Conservation (phyloP, 768 basidiomycete genomes). For the Macrolepiota fuliginosa region DNA sequence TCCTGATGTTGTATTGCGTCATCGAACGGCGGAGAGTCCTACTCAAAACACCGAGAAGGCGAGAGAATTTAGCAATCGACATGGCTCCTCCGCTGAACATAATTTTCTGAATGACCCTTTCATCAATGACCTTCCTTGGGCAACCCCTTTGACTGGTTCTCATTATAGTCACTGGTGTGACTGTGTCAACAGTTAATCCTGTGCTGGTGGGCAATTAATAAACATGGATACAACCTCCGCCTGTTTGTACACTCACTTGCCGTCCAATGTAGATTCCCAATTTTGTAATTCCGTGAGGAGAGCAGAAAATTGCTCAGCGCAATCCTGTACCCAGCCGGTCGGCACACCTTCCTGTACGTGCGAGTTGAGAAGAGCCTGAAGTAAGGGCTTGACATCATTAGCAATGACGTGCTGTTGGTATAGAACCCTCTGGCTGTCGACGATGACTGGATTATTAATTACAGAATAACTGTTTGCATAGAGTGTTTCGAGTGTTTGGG, state of each 20-base stretch:
- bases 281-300: background rate
- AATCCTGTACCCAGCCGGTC: background rate
- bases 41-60: background rate
- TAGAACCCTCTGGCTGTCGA: no score
- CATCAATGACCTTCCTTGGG: background rate
- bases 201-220: background rate
- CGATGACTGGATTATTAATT: no score
- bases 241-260: background rate
- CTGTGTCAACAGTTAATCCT: no score
- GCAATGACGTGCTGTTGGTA: background rate
- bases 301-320: background rate
- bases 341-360: background rate
- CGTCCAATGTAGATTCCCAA: background rate
- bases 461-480: no score
- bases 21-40: background rate
- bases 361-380: background rate
- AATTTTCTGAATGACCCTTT: background rate
- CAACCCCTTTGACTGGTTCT: background rate
- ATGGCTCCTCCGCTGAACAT: background rate
- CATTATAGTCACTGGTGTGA: no score
- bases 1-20: background rate
- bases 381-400: background rate
- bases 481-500: no score
- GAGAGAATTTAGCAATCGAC: background rate
- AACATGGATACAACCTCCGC: background rate